Base-by-base conservation (phyloP, 768 basidiomycete species). In the Mycena metata region DNA sequence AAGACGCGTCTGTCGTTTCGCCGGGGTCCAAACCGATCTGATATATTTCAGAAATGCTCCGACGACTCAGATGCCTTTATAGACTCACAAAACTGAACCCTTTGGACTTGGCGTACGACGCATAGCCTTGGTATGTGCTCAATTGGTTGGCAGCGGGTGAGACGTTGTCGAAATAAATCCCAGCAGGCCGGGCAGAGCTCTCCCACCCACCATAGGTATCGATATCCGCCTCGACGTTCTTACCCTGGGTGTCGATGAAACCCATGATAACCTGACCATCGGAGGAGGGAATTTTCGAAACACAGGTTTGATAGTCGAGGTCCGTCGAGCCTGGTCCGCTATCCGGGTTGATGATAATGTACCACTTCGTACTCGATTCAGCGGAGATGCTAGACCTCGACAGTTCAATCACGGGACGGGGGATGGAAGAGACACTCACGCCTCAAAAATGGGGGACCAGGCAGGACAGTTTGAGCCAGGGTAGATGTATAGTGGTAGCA, bases 131-230 rank as follows among this genome's bases (percentile, higher is more conserved):
- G 19, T 64, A 67, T n/a, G 66, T 67, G 17, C 33, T 45, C 3
- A 67, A 8, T 5, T 16, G 30, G 41, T 24, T 52, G 24, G 65
- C 30, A 9, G 35, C 59, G 12, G 65, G 56, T 19, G 57, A 24
- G 33, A 71, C n/a, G 16, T 26, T 24, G 17, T 64, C 69, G 61
- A 71, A 45, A 30, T 10, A 67, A 33, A 71, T 71, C 12, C 69
- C 69, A 5, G 33, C 26, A 0, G 69, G 69, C 3, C 66, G 69
- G 13, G 33, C 57, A 17, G 55, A 9, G 43, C 50, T 62, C 13
- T 35, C 30, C 69, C 69, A 71, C 30, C 49, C 61, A 8, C 66
- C 65, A 24, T 71, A 71, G 8, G 65, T 64, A 51, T 71, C 69
- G 24, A 71, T 57, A 39, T 71, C 57, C 3, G 6, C 21, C 5